phyloP scores from a whole-genome alignment of 108 stramenopile species.

The Nitzschia palea region DNA sequence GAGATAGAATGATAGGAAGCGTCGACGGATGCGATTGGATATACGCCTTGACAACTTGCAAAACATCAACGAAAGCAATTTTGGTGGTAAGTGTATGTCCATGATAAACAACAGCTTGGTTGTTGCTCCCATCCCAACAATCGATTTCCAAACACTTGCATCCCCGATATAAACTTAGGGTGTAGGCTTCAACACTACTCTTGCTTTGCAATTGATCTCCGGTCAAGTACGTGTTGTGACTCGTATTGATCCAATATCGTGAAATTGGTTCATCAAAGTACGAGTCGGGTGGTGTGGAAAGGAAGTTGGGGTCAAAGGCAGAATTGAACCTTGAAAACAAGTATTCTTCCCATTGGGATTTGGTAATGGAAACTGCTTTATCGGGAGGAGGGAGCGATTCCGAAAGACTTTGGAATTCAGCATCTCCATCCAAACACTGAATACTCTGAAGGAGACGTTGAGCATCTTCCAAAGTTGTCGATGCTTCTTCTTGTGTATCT shows the following conservation, averaged over 20 bases:
- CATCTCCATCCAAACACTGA: constrained; percentile 45
- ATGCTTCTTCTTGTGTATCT: constrained; percentile 45
- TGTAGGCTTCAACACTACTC: constrained; percentile 80
- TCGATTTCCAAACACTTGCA: constrained; percentile 97
- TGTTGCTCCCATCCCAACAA: constrained; percentile 87
- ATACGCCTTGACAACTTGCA: constrained; percentile 68
- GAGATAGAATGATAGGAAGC: constrained; percentile 90
- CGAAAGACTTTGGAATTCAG: constrained; percentile 6
- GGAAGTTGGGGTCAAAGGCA: constrained; percentile 58
- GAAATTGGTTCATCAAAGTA: constrained; percentile 73
- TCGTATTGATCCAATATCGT: constrained; percentile 91
- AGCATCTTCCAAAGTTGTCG: constrained; percentile 54
- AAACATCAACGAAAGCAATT: constrained; percentile 76
- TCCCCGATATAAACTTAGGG: constrained; percentile 74
- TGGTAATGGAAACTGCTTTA: neutral
- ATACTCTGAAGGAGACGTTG: constrained; percentile 43
- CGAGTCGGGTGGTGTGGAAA: neutral
- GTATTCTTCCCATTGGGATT: constrained; percentile 52
- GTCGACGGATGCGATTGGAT: constrained; percentile 48
- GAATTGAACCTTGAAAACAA: constrained; percentile 52
- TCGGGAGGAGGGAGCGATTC: neutral
- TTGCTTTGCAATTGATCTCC: constrained; percentile 89
- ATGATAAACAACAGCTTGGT: constrained; percentile 86
- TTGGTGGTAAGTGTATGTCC: constrained; percentile 88
- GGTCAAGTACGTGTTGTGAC: constrained; percentile 96